Percentiles rank a stretch among this genome's conserved stretches.
Evolutionary conservation across 1,284 basidiomycete species (phyloP).

Genomic region (Ustilago esculenta): DNA sequence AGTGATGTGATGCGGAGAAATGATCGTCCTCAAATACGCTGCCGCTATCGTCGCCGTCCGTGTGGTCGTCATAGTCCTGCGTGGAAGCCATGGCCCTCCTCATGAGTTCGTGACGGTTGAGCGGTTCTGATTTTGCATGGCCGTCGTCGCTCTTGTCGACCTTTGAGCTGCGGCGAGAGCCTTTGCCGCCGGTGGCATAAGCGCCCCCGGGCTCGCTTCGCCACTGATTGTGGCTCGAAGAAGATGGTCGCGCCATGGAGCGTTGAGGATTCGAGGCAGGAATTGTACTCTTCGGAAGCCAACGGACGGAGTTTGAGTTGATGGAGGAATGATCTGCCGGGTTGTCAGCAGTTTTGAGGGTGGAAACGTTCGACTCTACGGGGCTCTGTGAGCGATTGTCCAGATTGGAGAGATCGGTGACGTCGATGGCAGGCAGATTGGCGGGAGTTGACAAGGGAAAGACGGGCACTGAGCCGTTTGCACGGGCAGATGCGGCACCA

Average conservation of each 20-base stretch:
- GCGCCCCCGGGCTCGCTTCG: conserved; percentile 18
- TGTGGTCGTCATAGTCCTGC: conserved; percentile 21
- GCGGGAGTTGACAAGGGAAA: conserved; percentile 27
- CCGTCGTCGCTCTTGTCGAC: conserved; percentile 44
- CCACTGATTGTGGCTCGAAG: conserved; percentile 16
- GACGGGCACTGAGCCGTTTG: conserved; percentile 24
- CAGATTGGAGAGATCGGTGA: conserved; percentile 34
- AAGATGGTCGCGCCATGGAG: conserved; percentile 30
- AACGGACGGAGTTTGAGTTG: background rate
- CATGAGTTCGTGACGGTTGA: conserved; percentile 61
- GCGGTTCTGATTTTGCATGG: conserved; percentile 37
- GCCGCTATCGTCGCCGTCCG: conserved; percentile 24
- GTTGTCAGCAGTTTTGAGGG: conserved; percentile 1
- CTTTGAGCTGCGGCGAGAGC: conserved; percentile 36
- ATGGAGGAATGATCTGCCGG: background rate
- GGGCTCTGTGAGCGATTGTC: conserved; percentile 5
- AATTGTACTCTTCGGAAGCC: background rate
- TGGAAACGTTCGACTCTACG: conserved; percentile 16
- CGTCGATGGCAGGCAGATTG: conserved; percentile 40
- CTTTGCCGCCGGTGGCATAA: conserved; percentile 12
- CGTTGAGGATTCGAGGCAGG: conserved; percentile 1
- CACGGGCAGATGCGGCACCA: background rate
- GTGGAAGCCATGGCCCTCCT: conserved; percentile 59
- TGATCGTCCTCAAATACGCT: conserved; percentile 37
- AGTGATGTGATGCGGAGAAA: conserved; percentile 38